phyloP scores from a whole-genome alignment of 163 green algal species.

The Scenedesmus sp. region DNA sequence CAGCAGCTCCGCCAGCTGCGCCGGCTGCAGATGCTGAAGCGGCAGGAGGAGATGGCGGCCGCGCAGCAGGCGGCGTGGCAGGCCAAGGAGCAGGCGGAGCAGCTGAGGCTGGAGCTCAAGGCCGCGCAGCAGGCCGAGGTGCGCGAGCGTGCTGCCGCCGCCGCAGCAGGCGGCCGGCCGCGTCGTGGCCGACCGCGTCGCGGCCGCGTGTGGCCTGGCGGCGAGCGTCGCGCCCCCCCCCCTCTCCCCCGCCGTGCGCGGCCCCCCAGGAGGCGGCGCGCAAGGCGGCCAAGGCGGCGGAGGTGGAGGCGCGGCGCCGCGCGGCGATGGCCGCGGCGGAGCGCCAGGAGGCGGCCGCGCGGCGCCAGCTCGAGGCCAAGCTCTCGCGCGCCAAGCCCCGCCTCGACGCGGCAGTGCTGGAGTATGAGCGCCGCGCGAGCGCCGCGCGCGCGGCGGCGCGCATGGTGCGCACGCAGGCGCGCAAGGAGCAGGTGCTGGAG shows the following conservation, averaged over 20 bases:
- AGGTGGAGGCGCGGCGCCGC: slow-evolving; percentile 8
- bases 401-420: slow-evolving; percentile 9
- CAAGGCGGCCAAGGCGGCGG: background rate
- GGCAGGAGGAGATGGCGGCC: slow-evolving; percentile 26
- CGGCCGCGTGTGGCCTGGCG: too few relatives aligned
- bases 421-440: slow-evolving; percentile 31
- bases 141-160: too few relatives aligned
- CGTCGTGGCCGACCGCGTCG: too few relatives aligned
- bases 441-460: slow-evolving; percentile 24
- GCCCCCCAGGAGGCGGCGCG: too few relatives aligned
- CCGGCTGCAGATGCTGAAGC: slow-evolving; percentile 35
- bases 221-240: too few relatives aligned
- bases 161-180: too few relatives aligned
- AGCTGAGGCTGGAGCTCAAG: background rate
- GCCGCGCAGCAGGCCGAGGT: too few relatives aligned
- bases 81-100: slow-evolving; percentile 28
- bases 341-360: slow-evolving; percentile 8
- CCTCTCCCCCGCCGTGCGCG: too few relatives aligned
- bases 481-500: slow-evolving; percentile 32
- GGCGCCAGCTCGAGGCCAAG: slow-evolving; percentile 7
- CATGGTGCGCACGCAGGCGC: slow-evolving; percentile 20
- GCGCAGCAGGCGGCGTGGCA: slow-evolving; percentile 35
- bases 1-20: slow-evolving; percentile 41
- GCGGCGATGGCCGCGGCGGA: background rate
- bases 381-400: background rate